Evolutionary conservation across 2,329 filamentous ascomycete species (phyloP), one percentile per base, ranked within the genome.

Genomic region (Talaromyces sp.): DNA sequence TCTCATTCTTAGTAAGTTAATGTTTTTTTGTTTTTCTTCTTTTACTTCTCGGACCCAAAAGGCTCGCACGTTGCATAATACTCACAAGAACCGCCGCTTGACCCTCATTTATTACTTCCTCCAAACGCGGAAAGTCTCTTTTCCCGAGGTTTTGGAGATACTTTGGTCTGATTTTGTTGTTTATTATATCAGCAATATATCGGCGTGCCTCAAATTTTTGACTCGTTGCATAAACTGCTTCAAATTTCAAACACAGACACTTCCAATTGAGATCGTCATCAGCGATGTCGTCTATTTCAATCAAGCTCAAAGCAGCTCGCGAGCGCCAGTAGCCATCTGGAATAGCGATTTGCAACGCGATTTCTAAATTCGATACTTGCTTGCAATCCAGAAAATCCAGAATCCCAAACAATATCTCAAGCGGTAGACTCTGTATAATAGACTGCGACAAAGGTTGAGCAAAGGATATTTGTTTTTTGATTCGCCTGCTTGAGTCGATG

Each of bases 241-340:
- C n/a, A n/a, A n/a, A n/a, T n/a, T n/a, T n/a, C n/a, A n/a, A n/a
- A n/a, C n/a, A n/a, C n/a, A n/a, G n/a, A n/a, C n/a, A n/a, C n/a
- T n/a, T n/a, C n/a, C n/a, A n/a, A n/a, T n/a, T n/a, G n/a, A n/a
- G n/a, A n/a, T 41, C 14, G 7, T 58, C 46, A 29, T 26, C 46
- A 35, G 29, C 26, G 19, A 58, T 58, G 52, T 58, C 46, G 21
- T 52, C 27, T 7, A 58, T 38, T 31, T 58, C 56, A 52, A 58
- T 52, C 29, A 58, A 50, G 13, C 13, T 52, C 46, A 52, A 58
- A 41, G 56, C 46, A 58, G 46, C 31, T 41, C 56, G 41, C 52
- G 46, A 26, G 56, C 46, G 31, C 56, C 56, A 58, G 46, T 58
- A 58, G 41, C 46, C n/a, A 43, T 58, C 46, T 41, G 46, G 46